Conservation (phyloP, 305 asterid species). For the Solanum aculeatissimum region DNA sequence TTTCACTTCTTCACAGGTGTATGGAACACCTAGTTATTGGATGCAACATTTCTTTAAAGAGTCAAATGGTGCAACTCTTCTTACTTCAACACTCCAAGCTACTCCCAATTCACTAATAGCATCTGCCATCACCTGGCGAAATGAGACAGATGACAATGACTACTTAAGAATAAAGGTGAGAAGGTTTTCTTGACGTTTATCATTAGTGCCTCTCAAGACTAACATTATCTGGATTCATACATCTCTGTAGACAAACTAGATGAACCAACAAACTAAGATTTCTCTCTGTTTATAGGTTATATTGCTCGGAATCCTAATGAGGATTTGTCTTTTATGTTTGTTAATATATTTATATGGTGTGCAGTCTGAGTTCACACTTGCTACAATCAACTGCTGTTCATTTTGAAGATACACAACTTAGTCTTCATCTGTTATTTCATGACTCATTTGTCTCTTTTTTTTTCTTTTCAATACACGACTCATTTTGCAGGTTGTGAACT, state of each 20-base stretch:
- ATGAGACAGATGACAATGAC: constrained; percentile 19
- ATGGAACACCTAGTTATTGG: constrained; percentile 97
- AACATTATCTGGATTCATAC: background rate
- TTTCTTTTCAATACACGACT: background rate
- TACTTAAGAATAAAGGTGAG: constrained; percentile 60
- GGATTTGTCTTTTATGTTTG: background rate
- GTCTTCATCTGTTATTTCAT: background rate
- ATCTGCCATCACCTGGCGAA: constrained; percentile 65
- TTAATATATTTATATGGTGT: background rate
- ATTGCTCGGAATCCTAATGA: background rate
- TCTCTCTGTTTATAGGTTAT: background rate
- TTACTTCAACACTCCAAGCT: constrained; percentile 40
- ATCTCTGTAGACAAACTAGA: background rate
- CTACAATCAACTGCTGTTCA: background rate
- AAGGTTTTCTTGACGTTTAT: background rate
- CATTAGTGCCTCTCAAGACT: background rate
- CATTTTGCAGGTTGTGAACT: constrained; percentile 52
- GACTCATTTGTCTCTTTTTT: background rate
- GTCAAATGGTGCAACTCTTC: constrained; percentile 85
- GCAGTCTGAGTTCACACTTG: background rate
- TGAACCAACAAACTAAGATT: background rate
- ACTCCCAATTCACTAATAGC: constrained; percentile 45
- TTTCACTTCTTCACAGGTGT: constrained; percentile 53
- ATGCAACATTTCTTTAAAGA: constrained; percentile 87
- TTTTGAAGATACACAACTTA: background rate